A percentile compares a stretch with the other conserved stretches of the same genome.
Evolutionary conservation across 106 monocot species (phyloP).

Genomic region (Narthecium ossifragum): DNA sequence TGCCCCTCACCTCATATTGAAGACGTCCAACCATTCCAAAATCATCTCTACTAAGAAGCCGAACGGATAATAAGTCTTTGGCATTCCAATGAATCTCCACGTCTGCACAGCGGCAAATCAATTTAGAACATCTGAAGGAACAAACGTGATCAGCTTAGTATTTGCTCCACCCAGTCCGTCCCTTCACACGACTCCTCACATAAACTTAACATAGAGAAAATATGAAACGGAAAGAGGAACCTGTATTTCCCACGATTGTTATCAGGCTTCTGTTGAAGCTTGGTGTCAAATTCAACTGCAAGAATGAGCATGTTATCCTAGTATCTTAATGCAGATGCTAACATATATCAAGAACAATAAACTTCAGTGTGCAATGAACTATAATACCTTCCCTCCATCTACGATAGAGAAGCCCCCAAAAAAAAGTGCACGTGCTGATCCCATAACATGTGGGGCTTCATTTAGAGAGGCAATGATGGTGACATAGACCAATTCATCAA

Average conservation of each 20-base stretch:
- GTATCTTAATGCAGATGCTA: not conserved
- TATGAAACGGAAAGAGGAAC: constrained; percentile 15
- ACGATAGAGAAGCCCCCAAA: constrained; percentile 75
- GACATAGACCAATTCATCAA: constrained; percentile 36
- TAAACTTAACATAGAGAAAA: not conserved
- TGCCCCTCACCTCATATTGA: constrained; percentile 56
- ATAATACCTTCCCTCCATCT: constrained; percentile 38
- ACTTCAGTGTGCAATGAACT: not conserved
- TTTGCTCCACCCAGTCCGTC: too few relatives aligned
- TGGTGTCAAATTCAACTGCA: constrained; percentile 72
- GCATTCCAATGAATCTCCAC: constrained; percentile 68
- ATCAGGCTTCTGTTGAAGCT: constrained; percentile 48
- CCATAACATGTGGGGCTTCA: constrained; percentile 53
- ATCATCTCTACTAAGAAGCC: constrained; percentile 26
- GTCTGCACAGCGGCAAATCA: constrained; percentile 37
- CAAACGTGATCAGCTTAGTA: too few relatives aligned
- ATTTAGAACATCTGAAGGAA: not conserved
- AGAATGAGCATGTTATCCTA: not conserved
- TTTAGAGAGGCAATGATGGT: constrained; percentile 52
- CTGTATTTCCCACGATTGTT: constrained; percentile 74
- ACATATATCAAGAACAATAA: not conserved
- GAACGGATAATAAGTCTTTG: constrained; percentile 49
- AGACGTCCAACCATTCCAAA: constrained; percentile 29
- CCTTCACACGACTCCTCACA: not conserved
- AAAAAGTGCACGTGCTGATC: constrained; percentile 49